Conservation (phyloP, 306 rosid genomes). For the Delonix regia region DNA sequence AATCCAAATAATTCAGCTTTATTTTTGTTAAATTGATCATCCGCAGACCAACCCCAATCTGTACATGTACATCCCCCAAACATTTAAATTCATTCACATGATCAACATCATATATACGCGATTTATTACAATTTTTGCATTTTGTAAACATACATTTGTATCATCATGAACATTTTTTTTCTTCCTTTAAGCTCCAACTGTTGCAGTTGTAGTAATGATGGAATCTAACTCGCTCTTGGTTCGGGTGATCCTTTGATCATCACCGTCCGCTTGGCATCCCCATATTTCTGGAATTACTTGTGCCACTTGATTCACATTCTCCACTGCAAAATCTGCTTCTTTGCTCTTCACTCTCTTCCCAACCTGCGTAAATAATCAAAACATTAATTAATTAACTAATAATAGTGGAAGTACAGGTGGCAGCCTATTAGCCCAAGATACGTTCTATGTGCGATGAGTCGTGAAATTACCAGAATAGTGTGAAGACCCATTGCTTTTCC, state of each 20-base stretch:
- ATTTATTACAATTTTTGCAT: not conserved
- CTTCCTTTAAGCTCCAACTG: not conserved
- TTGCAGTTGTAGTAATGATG: not conserved
- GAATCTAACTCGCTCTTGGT: not conserved
- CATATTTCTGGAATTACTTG: not conserved
- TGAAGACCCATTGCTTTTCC: constrained; percentile 8
- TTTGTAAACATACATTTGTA: not conserved
- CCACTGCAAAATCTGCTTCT: not conserved
- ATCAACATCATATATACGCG: not conserved
- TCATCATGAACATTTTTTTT: not conserved
- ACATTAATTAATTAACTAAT: not conserved
- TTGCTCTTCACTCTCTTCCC: not conserved
- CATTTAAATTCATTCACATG: not conserved
- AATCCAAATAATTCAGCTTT: not conserved
- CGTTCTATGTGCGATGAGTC: not conserved
- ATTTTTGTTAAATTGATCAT: not conserved
- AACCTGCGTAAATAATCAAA: not conserved
- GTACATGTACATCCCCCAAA: not conserved
- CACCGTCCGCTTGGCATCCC: not conserved
- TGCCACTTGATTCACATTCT: not conserved
- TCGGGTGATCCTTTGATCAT: not conserved
- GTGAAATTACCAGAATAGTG: not conserved
- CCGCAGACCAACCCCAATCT: not conserved
- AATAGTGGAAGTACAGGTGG: not conserved
- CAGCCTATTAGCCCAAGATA: not conserved